A percentile compares a stretch with the other conserved stretches of the same genome.
Conservation (phyloP, 139 green algal species). For the Parachlorella kessleri region DNA sequence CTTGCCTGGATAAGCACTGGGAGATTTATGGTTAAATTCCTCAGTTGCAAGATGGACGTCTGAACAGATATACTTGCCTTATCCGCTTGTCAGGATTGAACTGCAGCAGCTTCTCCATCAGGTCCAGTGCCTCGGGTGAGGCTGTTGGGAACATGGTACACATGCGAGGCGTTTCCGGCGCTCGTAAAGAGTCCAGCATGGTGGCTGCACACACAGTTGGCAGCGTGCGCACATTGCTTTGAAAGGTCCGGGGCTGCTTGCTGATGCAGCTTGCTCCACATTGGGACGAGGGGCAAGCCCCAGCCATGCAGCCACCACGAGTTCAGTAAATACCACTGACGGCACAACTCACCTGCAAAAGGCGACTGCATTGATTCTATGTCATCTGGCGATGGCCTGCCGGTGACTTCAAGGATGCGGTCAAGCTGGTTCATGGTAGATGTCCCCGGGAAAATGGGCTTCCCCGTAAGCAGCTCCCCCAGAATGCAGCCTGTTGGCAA, state of each 20-base stretch:
- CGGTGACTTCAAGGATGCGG: constrained; percentile 84
- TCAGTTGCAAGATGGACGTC: too few relatives aligned
- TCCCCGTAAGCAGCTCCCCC: constrained; percentile 91
- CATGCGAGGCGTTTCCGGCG: constrained; percentile 57
- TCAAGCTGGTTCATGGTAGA: constrained; percentile 97
- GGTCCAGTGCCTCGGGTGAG: constrained; percentile 78
- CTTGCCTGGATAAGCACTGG: too few relatives aligned
- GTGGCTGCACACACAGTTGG: constrained; percentile 65
- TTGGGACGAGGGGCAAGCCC: too few relatives aligned
- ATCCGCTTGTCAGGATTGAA: constrained; percentile 91
- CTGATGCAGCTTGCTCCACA: too few relatives aligned
- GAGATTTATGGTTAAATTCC: too few relatives aligned
- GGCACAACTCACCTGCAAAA: constrained; percentile 84
- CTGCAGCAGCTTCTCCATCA: constrained; percentile 80
- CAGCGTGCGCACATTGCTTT: too few relatives aligned
- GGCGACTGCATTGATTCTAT: constrained; percentile 85
- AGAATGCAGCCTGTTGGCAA: constrained; percentile 98
- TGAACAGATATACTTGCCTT: too few relatives aligned
- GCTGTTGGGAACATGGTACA: constrained; percentile 79
- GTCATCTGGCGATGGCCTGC: constrained; percentile 67
- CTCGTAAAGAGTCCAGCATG: constrained; percentile 90
- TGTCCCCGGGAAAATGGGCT: constrained; percentile 92
- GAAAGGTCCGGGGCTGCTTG: too few relatives aligned
- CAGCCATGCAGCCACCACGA: too few relatives aligned
- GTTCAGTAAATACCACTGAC: too few relatives aligned